Conservation (phyloP, 495 filamentous ascomycete genomes). For the Penicillium antarcticum region DNA sequence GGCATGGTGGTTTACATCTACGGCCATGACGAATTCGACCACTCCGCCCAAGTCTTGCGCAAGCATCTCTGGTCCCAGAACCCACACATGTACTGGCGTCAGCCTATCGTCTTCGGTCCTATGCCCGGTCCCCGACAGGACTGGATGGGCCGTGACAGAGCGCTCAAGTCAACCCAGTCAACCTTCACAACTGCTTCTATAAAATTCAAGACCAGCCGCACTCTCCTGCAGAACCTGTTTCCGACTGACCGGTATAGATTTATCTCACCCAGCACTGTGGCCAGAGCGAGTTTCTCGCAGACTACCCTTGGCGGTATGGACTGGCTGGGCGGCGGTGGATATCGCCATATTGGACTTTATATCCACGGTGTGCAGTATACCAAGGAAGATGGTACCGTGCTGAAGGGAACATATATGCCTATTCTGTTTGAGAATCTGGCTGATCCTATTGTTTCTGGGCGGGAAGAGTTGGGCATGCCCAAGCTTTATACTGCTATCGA, state of each 20-base stretch:
- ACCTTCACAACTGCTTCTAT: conserved; percentile 52
- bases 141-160: conserved; percentile 22
- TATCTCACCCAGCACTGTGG: conserved; percentile 44
- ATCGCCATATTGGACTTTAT: conserved; percentile 53
- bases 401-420: conserved; percentile 51
- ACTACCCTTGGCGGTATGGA: conserved; percentile 49
- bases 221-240: conserved; percentile 55
- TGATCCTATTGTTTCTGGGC: conserved; percentile 49
- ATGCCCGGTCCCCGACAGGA: conserved; percentile 52
- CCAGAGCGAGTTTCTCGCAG: conserved; percentile 46
- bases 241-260: conserved; percentile 43
- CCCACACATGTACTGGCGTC: conserved; percentile 44
- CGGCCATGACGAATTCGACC: conserved; percentile 57
- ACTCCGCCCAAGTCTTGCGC: conserved; percentile 47
- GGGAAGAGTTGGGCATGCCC: conserved; percentile 57
- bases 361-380: conserved; percentile 56
- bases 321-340: conserved; percentile 55
- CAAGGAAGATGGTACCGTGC: conserved; percentile 42
- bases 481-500: conserved; percentile 51
- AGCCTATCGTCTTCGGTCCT: conserved; percentile 55
- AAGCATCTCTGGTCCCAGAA: conserved; percentile 42
- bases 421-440: conserved; percentile 52
- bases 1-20: conserved; percentile 54
- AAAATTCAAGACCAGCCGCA: conserved; percentile 55
- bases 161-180: conserved; percentile 24